Evolutionary conservation across 352 stramenopile species (phyloP).

Genomic region (Phytophthora pisi): DNA sequence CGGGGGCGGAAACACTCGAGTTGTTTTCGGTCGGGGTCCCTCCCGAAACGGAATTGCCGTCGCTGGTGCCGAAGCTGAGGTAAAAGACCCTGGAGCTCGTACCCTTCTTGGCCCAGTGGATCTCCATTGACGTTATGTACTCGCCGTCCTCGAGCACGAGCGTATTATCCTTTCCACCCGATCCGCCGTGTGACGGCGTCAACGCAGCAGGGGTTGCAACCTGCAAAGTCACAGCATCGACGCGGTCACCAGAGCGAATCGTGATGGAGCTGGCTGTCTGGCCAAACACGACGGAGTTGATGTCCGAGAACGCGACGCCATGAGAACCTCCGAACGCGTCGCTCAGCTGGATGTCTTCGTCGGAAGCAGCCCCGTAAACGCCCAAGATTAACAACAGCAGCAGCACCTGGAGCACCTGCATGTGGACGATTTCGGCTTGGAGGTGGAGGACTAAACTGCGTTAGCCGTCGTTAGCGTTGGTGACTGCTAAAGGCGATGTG

Average conservation of each 20-base stretch:
- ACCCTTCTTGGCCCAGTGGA: constrained; percentile 24
- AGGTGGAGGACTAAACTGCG: neutral
- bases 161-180: constrained; percentile 14
- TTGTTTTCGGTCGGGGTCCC: constrained; percentile 11
- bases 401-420: neutral
- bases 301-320: constrained; percentile 24
- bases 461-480: neutral
- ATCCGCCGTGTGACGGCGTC: constrained; percentile 15
- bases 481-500: neutral
- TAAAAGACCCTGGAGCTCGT: constrained; percentile 7
- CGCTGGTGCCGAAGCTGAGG: constrained; percentile 11
- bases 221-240: constrained; percentile 12
- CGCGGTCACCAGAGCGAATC: constrained; percentile 13
- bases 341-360: constrained; percentile 8
- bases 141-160: constrained; percentile 9
- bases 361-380: neutral
- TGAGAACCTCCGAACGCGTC: constrained; percentile 10
- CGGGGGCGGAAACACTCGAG: constrained; percentile 1
- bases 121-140: constrained; percentile 26
- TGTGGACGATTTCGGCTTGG: neutral
- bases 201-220: constrained; percentile 14
- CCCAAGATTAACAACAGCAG: neutral
- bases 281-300: constrained; percentile 7
- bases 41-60: constrained; percentile 7
- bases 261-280: constrained; percentile 19